Evolutionary conservation across 2,329 filamentous ascomycete species (phyloP), one percentile per base, ranked within the genome.

Genomic region (Trichoderma endophyticum): DNA sequence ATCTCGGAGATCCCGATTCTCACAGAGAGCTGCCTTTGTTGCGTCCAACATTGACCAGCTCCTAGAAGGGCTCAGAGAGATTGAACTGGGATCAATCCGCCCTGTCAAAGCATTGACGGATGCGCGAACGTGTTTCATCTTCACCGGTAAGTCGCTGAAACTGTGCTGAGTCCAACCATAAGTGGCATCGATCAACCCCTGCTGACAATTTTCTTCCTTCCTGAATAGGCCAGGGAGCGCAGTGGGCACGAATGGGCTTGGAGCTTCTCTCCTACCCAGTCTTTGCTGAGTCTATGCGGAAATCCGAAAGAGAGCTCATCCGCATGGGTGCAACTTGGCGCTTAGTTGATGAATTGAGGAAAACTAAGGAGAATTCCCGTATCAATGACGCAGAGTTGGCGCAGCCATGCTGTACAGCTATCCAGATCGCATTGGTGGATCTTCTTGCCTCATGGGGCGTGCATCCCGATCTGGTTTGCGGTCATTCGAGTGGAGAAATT

Each of bases 371-470:
- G 8, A 62, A 28, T 2, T 73, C 68, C 6, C 68, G 71, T n/a
- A 71, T 73, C 30, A 71, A 73, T 30, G 71, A 71, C 21, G 71
- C 68, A 18, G 68, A 71, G 30, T 51, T 73, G 24, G 60, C 71
- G 8, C 71, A 73, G 30, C 59, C 71, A 12, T 66, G 39, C 30
- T 84, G 80, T 68, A 85, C 83, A 0, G 82, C 82, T 0, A 56
- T 86, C 0, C 84, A 86, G 71, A 76, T 86, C 3, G 82, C 76
- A 1, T 72, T 86, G 1, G 77, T 84, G 0, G 78, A 83, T 18
- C 76, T 85, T 0, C 75, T 83, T n/a, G 71, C 75, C 32, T 74
- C 73, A 2, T 82, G 78, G 62, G 75, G 76, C 2, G 72, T 84
- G 3, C 68, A 59, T 1, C 80, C 81, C 0, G 48, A 74, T 15